Percentiles rank a stretch among this genome's conserved stretches.
These are phyloP conservation scores for Boletus barrowsii DNA, from an alignment of 768 basidiomycete genomes.

Conservation along the genomic window DNA sequence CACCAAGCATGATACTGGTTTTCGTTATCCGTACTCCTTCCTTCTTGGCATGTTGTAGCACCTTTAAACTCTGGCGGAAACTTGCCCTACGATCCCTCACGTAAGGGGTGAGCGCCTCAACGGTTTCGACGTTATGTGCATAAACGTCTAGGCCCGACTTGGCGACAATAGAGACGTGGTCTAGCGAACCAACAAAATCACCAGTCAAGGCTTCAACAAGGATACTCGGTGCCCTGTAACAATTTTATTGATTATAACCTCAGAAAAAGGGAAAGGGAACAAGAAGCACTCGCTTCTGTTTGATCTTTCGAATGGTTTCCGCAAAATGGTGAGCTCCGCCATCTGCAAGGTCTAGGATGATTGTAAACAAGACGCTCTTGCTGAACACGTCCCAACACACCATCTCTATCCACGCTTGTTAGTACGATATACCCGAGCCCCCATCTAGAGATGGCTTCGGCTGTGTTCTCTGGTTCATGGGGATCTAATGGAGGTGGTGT, in stretches of 20 bases:
- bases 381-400: conserved; percentile 42
- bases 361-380: background rate
- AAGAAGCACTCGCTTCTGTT: conserved; percentile 69
- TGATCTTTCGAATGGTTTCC: conserved; percentile 91
- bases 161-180: conserved; percentile 79
- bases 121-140: conserved; percentile 96
- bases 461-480: conserved; percentile 97
- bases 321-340: conserved; percentile 95
- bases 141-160: conserved; percentile 95
- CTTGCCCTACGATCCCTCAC: conserved; percentile 94
- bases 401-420: conserved; percentile 95
- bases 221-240: conserved; percentile 82
- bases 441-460: conserved; percentile 97
- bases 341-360: conserved; percentile 75
- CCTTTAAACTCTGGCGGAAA: conserved; percentile 79
- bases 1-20: conserved; percentile 97
- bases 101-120: conserved; percentile 89
- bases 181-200: conserved; percentile 81
- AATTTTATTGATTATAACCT: background rate
- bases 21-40: conserved; percentile 88
- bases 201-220: conserved; percentile 96
- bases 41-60: conserved; percentile 80
- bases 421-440: conserved; percentile 96
- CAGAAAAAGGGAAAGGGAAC: conserved; percentile 14
- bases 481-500: conserved; percentile 88